A percentile compares a stretch with the other conserved stretches of the same genome.
phyloP scores from a whole-genome alignment of 805 yeast species.

The Clavispora phyllophila region DNA sequence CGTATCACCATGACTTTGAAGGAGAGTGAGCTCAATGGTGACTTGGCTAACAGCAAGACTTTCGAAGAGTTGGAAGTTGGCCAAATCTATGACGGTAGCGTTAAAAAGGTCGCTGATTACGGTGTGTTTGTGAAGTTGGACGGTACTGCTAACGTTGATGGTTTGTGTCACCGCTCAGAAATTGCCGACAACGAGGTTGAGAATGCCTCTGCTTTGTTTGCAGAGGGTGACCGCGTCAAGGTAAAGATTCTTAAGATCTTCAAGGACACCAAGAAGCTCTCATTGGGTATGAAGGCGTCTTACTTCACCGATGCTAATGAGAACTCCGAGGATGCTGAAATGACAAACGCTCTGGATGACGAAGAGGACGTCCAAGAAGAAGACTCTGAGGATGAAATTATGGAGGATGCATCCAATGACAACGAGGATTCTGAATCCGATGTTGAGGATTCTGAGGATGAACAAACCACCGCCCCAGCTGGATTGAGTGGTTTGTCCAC shows the following conservation, averaged over 20 bases:
- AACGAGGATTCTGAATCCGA: conserved; percentile 4
- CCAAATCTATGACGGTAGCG: conserved; percentile 70
- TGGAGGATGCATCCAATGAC: conserved; percentile 6
- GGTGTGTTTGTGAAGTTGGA: conserved; percentile 87
- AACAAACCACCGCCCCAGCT: conserved; percentile 17
- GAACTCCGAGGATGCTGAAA: conserved; percentile 23
- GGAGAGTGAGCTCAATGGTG: conserved; percentile 75
- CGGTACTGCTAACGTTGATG: conserved; percentile 69
- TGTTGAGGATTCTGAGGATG: conserved; percentile 13
- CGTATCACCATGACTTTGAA: conserved; percentile 74
- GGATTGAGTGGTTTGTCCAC: conserved; percentile 62
- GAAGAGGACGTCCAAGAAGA: conserved; percentile 21
- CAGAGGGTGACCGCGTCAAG: conserved; percentile 87
- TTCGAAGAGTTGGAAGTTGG: conserved; percentile 68
- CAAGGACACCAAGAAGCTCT: conserved; percentile 62
- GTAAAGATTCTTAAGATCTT: conserved; percentile 70
- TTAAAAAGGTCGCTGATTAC: conserved; percentile 72
- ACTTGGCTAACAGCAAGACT: conserved; percentile 49
- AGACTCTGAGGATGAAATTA: conserved; percentile 18
- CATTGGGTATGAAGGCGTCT: conserved; percentile 93
- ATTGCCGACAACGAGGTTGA: conserved; percentile 66
- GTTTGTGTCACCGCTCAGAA: conserved; percentile 82
- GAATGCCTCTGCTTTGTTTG: conserved; percentile 62
- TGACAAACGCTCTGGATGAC: conserved; percentile 11
- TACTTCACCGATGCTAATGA: conserved; percentile 51